Conservation (phyloP, 2,329 filamentous ascomycete genomes). For the Chrysoporthe austroafricana region DNA sequence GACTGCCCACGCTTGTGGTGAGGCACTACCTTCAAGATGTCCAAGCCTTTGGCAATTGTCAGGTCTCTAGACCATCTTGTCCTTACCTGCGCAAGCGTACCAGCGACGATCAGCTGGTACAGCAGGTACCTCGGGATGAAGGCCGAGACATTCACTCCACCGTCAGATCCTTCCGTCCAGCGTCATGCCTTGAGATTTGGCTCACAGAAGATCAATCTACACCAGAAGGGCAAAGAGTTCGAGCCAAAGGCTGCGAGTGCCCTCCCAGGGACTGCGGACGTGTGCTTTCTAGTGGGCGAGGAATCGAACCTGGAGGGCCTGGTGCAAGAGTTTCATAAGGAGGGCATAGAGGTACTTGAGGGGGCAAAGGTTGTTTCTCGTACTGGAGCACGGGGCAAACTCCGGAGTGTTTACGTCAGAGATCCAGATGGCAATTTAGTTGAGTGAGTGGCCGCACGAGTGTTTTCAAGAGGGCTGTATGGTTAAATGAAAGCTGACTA, state of each 20-base stretch:
- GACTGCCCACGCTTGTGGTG: background rate
- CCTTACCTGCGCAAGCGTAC: slow-evolving; percentile 57
- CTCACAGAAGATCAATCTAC: slow-evolving; percentile 64
- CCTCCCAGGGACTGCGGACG: slow-evolving; percentile 59
- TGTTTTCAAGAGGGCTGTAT: background rate
- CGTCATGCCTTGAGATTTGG: slow-evolving; percentile 62
- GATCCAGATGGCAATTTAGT: slow-evolving; percentile 67
- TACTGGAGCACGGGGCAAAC: slow-evolving; percentile 57
- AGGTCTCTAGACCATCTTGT: slow-evolving; percentile 63
- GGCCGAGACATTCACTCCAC: slow-evolving; percentile 53
- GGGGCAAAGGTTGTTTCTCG: slow-evolving; percentile 55
- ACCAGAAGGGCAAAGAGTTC: slow-evolving; percentile 61
- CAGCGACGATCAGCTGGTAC: slow-evolving; percentile 58
- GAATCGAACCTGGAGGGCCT: slow-evolving; percentile 49
- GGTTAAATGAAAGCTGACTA: background rate
- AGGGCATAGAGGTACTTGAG: slow-evolving; percentile 54
- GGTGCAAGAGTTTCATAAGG: slow-evolving; percentile 44
- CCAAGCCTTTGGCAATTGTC: slow-evolving; percentile 35
- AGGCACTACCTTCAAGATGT: slow-evolving; percentile 27
- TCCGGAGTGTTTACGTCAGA: slow-evolving; percentile 62
- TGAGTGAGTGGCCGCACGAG: slow-evolving; percentile 50
- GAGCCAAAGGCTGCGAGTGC: slow-evolving; percentile 60
- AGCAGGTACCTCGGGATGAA: slow-evolving; percentile 60
- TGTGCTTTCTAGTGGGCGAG: slow-evolving; percentile 62
- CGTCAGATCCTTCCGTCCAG: slow-evolving; percentile 39